Evolutionary conservation across 768 basidiomycete genomes (phyloP).

Genomic region (Boletus vermiculosoides): DNA sequence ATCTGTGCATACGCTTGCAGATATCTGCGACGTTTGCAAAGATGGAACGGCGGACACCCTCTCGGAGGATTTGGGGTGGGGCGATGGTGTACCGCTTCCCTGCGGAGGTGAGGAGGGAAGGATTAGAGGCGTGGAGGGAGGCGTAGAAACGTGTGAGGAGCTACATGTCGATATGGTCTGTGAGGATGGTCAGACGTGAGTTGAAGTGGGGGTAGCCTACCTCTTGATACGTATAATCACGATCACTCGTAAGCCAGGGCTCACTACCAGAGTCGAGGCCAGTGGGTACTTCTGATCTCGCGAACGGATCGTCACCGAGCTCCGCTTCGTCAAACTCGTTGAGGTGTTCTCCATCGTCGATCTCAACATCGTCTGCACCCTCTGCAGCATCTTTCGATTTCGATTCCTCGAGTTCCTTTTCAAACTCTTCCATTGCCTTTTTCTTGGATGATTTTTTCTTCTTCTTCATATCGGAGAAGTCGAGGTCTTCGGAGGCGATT

Average conservation of each 20-base stretch:
- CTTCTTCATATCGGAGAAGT: constrained; percentile 96
- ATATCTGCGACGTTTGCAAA: constrained; percentile 98
- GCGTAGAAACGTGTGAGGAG: constrained; percentile 91
- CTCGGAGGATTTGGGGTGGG: constrained; percentile 89
- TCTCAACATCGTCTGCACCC: constrained; percentile 53
- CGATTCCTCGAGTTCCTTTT: constrained; percentile 81
- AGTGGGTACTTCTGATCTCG: constrained; percentile 51
- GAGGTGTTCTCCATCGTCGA: constrained; percentile 61
- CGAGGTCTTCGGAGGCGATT: constrained; percentile 70
- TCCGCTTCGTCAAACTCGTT: constrained; percentile 77
- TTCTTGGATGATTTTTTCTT: constrained; percentile 94
- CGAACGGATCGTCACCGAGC: constrained; percentile 87
- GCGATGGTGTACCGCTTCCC: constrained; percentile 97
- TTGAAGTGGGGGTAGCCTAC: constrained; percentile 40
- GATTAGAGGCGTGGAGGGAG: constrained; percentile 91
- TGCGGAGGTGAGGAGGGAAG: constrained; percentile 77
- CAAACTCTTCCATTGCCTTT: constrained; percentile 88
- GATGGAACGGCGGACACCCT: constrained; percentile 96
- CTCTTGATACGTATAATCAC: constrained; percentile 96
- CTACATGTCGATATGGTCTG: constrained; percentile 38
- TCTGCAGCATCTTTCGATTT: constrained; percentile 65
- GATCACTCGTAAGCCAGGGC: constrained; percentile 88
- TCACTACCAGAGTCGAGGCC: constrained; percentile 75
- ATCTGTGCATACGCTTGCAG: constrained; percentile 96
- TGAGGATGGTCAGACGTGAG: not conserved